A percentile compares a stretch with the other conserved stretches of the same genome.
phyloP scores from a whole-genome alignment of 108 stramenopile genomes.

The Nannochloropsis salina region DNA sequence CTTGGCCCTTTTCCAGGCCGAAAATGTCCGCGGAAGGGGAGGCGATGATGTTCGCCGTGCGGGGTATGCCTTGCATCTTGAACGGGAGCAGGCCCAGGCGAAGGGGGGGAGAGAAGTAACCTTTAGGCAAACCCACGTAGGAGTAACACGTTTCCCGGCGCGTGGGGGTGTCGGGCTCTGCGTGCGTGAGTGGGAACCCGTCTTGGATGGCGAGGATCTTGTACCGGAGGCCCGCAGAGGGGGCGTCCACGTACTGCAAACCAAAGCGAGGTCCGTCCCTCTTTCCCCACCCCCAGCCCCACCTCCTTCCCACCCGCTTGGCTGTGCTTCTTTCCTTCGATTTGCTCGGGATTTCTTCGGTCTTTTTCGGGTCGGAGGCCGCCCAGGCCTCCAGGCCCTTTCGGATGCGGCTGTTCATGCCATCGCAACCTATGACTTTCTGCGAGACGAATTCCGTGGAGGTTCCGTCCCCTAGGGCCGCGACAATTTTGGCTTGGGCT shows the following conservation, averaged over 20 bases:
- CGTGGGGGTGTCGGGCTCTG: not conserved
- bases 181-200: not conserved
- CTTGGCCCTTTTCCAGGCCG: not conserved
- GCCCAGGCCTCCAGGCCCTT: not conserved
- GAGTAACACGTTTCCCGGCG: not conserved
- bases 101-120: not conserved
- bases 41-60: not conserved
- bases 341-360: not conserved
- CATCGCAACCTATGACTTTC: not conserved
- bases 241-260: not conserved
- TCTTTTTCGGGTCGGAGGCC: too few species aligned
- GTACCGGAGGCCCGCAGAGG: not conserved
- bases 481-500: not conserved
- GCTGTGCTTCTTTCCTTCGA: not conserved
- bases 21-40: not conserved
- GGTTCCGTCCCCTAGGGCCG: not conserved
- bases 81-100: slow-evolving; percentile 2
- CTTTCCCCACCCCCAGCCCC: not conserved
- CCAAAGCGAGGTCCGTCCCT: not conserved
- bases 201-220: slow-evolving; percentile 3
- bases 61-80: not conserved
- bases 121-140: not conserved
- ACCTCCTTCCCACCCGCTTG: not conserved
- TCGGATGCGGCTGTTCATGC: not conserved
- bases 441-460: not conserved